Base-by-base conservation (phyloP, 805 yeast species). In the Blastobotrys mokoenaii region DNA sequence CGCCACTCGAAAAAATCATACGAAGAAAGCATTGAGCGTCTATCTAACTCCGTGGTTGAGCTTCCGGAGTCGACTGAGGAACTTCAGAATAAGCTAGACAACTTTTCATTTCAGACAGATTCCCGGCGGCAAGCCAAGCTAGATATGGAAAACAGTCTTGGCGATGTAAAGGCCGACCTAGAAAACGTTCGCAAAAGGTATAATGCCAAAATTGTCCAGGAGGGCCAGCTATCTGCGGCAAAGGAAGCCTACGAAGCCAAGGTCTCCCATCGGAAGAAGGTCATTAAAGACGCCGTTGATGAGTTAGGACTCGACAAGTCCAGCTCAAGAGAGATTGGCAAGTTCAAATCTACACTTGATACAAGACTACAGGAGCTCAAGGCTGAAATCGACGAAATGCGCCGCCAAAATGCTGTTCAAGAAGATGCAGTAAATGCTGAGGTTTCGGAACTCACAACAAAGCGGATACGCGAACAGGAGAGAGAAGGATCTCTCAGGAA, bases 161-260 rank as follows among this genome's bases (percentile, higher is more conserved):
- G 22, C 41, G 33, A 29, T 6, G 39, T 54, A 35, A 68, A 64
- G 34, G 44, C 30, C 0, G 46, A 51, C 2, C 52, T 70, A 3
- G 54, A 57, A 2, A 36, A 32, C 0, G 32, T 57, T 2, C 67
- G 78, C 50, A 46, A 49, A 1, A 51, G 61, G 1, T 66, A 66
- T 32, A 70, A 68, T 47, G 48, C 55, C 1, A 58, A 69, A 7
- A 71, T 74, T 1, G 64, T 77, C 29, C 39, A 65, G 41, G 78
- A 77, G 50, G 94, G 90, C 3, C 71, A 76, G 41, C 61, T 80
- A 38, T 66, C 68, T 43, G 74, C 74, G 1, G 71, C 69, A 45
- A 69, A 46, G 2, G 58, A 53, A 8, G 46, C 52, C 8, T 44
- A 56, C 30, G 41, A 47, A 10, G 33, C 35, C 14, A 41, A 51